A percentile compares a stretch with the other conserved stretches of the same genome.
Evolutionary conservation across 1,284 basidiomycete genomes (phyloP).

Genomic region (Lentinula novae-zelandiae): DNA sequence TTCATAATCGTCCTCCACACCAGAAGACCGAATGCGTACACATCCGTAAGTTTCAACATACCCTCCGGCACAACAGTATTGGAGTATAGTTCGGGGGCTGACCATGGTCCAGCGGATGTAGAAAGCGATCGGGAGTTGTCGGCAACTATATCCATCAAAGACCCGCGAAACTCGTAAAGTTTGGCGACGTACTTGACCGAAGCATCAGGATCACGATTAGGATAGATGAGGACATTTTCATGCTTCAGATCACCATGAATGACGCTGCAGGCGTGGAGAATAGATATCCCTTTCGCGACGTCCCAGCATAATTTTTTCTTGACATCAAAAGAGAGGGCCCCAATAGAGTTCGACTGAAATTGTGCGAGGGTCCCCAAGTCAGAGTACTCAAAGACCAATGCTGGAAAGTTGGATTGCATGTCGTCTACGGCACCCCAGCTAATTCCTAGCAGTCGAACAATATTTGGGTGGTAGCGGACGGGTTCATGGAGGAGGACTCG

Average conservation of each 20-base stretch:
- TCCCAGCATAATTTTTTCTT: constrained; percentile 12
- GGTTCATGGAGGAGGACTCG: constrained; percentile 11
- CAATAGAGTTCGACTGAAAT: neutral
- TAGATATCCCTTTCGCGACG: constrained; percentile 10
- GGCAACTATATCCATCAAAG: constrained; percentile 9
- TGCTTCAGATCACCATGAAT: constrained; percentile 13
- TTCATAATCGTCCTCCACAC: constrained; percentile 7
- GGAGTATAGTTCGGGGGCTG: constrained; percentile 6
- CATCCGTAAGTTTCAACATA: constrained; percentile 8
- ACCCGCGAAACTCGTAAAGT: constrained; percentile 11
- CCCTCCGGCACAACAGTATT: neutral
- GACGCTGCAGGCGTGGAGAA: constrained; percentile 11
- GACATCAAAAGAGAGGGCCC: constrained; percentile 2
- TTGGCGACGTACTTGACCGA: constrained; percentile 9
- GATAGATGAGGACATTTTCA: constrained; percentile 12
- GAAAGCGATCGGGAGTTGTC: neutral
- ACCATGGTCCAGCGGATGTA: constrained; percentile 6
- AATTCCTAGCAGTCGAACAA: constrained; percentile 11
- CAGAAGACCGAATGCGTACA: constrained; percentile 10
- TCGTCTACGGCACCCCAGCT: constrained; percentile 10
- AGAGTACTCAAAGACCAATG: constrained; percentile 9
- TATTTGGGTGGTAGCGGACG: constrained; percentile 13
- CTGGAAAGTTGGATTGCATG: constrained; percentile 4
- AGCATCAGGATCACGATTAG: neutral
- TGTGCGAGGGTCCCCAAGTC: constrained; percentile 11